phyloP scores from a whole-genome alignment of 306 rosid genomes.

The cucumber (Cucumis sativus) region Cucumber_9930_V3 NC_026657.2:29776501-29777000 shows the following conservation, averaged over 20 bases:
- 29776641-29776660: conserved; percentile 48
- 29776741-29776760: conserved; percentile 43
- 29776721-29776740: conserved; percentile 71
- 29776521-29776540: conserved; percentile 79
- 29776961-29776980: background rate
- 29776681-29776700: conserved; percentile 81
- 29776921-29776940: background rate
- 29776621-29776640: conserved; percentile 46
- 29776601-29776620: conserved; percentile 55
- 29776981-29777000: background rate
- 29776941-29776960: background rate
- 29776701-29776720: conserved; percentile 82
- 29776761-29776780: background rate
- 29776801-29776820: background rate
- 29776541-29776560: conserved; percentile 63
- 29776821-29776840: background rate
- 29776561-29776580: conserved; percentile 73
- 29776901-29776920: background rate
- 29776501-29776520: conserved; percentile 92
- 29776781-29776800: background rate
- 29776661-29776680: conserved; percentile 55
- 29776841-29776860: background rate
- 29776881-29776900: background rate
- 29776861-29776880: background rate
- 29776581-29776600: conserved; percentile 80